phyloP scores from a whole-genome alignment of 1,284 basidiomycete species.

The Somion occarium region DNA sequence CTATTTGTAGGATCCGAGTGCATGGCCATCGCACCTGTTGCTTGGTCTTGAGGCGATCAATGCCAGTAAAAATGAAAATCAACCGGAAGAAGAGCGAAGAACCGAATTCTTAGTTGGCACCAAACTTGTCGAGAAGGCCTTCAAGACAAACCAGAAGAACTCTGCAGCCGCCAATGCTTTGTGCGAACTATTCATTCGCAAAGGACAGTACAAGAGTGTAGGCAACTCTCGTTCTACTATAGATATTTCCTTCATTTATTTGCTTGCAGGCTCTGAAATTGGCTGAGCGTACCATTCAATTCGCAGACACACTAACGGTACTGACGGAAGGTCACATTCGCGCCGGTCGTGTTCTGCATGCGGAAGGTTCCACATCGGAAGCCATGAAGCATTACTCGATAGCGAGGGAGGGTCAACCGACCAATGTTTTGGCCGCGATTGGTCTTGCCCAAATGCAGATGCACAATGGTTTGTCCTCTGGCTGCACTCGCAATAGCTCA shows the following conservation, averaged over 20 bases:
- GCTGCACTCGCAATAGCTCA: not conserved
- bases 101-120: constrained; percentile 55
- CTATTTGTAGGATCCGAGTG: constrained; percentile 20
- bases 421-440: constrained; percentile 74
- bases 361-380: constrained; percentile 53
- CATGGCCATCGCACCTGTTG: constrained; percentile 74
- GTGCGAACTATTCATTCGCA: constrained; percentile 69
- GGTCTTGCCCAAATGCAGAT: constrained; percentile 86
- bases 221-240: constrained; percentile 6
- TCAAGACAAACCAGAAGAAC: constrained; percentile 72
- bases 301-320: constrained; percentile 78
- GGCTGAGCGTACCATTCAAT: constrained; percentile 89
- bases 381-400: constrained; percentile 73
- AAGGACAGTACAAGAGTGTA: constrained; percentile 55
- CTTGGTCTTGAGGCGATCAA: constrained; percentile 85
- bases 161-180: constrained; percentile 76
- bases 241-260: not conserved
- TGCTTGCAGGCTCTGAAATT: constrained; percentile 72
- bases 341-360: constrained; percentile 76
- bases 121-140: constrained; percentile 66
- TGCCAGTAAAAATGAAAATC: constrained; percentile 62
- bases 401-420: constrained; percentile 71
- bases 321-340: constrained; percentile 78
- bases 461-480: constrained; percentile 54
- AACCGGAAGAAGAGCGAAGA: constrained; percentile 56